Evolutionary conservation across 1,284 basidiomycete species (phyloP), one percentile per base, ranked within the genome.

Genomic region (Gymnopus androsaceus): DNA sequence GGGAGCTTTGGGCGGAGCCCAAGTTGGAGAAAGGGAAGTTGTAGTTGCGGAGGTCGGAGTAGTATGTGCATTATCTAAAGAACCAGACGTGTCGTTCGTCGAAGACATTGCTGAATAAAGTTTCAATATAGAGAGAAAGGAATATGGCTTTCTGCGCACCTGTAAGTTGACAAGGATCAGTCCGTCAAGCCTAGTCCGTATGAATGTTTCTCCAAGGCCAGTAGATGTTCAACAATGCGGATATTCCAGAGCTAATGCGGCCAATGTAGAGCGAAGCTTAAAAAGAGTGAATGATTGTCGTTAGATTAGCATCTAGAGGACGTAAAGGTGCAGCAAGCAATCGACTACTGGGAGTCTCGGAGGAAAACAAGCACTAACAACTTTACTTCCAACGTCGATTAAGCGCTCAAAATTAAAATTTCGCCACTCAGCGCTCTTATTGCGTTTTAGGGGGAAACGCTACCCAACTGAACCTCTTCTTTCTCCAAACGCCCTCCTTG

Each of bases 1-100:
- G 3, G 90, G 90, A 33, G 84, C 71, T 63, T 82, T 85, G 57
- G 88, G 88, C 17, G 81, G 81, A 5, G 74, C 73, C 85, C 86
- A 87, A 65, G 74, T 61, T 42, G 71, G 72, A 11, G 71, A 41
- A 42, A 40, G 36, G 14, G 33, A 52, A 6, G 57, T 42, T n/a
- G 47, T 53, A 44, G 34, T 57, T n/a, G 47, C 31, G 30, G 56
- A 58, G 27, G 57, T 49, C 34, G 37, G 49, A 44, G 40, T 59
- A 23, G 27, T 40, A 23, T 38, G 21, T 30, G 21, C 34, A 47
- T 54, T 46, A 50, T 50, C 48, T 19, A 54, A 59, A 34, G 48
- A 46, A 34, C 28, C 49, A 21, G 55, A 48, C 38, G 59, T 60
- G 19, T 53, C 51, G 11, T 53, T 45, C 42, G 51, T 50, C 28